Conservation (phyloP, 345 rosid species). For the Sonneratia caseolaris region DNA sequence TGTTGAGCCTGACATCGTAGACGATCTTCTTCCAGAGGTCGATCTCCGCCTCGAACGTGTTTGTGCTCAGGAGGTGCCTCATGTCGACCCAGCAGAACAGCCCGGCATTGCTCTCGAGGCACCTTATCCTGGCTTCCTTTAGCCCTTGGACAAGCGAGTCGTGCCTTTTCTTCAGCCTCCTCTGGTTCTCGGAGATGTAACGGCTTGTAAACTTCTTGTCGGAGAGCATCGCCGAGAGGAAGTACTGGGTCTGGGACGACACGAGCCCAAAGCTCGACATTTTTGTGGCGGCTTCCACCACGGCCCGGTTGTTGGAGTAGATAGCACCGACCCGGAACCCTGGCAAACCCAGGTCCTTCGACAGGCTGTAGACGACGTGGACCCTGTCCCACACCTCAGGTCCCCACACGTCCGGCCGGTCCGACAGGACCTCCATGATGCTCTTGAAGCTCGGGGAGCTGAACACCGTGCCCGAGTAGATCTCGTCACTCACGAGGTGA, state of each 20-base stretch:
- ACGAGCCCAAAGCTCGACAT: constrained; percentile 92
- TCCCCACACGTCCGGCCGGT: constrained; percentile 20
- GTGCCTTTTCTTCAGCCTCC: constrained; percentile 42
- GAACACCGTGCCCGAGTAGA: constrained; percentile 71
- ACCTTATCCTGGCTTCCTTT: constrained; percentile 38
- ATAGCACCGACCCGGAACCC: constrained; percentile 88
- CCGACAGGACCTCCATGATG: constrained; percentile 40
- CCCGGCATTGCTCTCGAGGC: constrained; percentile 64
- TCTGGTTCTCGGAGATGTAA: constrained; percentile 52
- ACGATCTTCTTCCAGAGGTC: constrained; percentile 64
- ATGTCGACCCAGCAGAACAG: constrained; percentile 89
- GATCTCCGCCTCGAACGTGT: constrained; percentile 59
- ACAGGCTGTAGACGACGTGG: constrained; percentile 75
- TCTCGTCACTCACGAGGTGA: constrained; percentile 79
- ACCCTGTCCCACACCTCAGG: constrained; percentile 28
- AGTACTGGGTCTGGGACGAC: constrained; percentile 76
- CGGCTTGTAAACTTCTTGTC: constrained; percentile 53
- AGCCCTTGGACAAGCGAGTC: constrained; percentile 47
- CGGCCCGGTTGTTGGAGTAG: constrained; percentile 54
- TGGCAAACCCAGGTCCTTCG: constrained; percentile 84
- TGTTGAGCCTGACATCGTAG: constrained; percentile 51
- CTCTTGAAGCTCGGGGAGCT: constrained; percentile 48
- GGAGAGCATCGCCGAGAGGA: constrained; percentile 48
- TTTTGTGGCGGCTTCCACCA: constrained; percentile 63
- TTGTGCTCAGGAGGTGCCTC: constrained; percentile 46